Conservation (phyloP, 129 eudicot species). For the Oenanthe sinensis region DNA sequence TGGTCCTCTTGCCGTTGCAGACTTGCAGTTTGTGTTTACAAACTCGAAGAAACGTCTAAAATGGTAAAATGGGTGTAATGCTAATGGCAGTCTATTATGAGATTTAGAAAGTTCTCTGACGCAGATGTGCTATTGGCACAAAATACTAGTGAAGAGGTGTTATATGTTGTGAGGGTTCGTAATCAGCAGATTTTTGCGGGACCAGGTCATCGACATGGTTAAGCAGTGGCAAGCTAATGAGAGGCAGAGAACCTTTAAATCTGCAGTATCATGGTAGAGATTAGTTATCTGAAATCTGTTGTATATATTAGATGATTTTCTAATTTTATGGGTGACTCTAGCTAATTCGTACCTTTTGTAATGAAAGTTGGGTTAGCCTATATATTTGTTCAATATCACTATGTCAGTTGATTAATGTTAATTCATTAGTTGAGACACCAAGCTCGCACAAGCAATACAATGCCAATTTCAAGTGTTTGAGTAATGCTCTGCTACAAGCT, state of each 20-base stretch:
- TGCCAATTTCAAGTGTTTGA: constrained; percentile 21
- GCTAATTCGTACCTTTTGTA: not conserved
- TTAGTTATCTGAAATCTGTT: not conserved
- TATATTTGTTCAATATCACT: not conserved
- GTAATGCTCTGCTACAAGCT: constrained; percentile 25
- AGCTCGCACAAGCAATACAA: constrained; percentile 19
- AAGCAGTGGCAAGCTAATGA: not conserved
- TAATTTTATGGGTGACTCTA: not conserved
- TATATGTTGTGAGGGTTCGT: too few relatives aligned
- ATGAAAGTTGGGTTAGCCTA: too few relatives aligned
- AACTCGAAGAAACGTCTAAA: too few relatives aligned
- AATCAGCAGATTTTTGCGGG: too few relatives aligned
- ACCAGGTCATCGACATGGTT: not conserved
- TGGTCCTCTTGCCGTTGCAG: too few relatives aligned
- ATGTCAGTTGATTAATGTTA: not conserved
- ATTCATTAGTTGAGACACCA: not conserved
- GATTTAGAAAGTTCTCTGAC: too few relatives aligned
- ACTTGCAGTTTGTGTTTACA: too few relatives aligned
- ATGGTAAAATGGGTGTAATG: too few relatives aligned
- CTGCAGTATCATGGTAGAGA: not conserved
- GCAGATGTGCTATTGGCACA: too few relatives aligned
- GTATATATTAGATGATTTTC: not conserved
- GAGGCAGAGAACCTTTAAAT: constrained; percentile 1
- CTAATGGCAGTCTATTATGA: too few relatives aligned
- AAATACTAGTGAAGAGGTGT: not conserved